Percentiles rank a stretch among this genome's conserved stretches.
Evolutionary conservation across 768 basidiomycete genomes (phyloP).

Genomic region (Rhodotorula kratochvilovae): DNA sequence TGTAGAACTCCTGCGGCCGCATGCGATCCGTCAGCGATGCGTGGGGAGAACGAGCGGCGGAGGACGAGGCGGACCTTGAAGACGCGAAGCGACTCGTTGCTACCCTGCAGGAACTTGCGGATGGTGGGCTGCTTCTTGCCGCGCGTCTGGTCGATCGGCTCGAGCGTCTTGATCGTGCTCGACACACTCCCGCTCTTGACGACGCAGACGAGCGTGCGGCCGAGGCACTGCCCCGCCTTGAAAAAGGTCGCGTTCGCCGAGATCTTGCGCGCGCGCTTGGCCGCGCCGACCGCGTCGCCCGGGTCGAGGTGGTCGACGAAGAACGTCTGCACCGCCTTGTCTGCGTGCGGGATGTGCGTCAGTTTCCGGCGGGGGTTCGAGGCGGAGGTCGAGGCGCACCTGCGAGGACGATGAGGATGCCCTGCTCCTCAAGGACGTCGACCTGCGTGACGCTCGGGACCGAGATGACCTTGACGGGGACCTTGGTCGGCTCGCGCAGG

Average conservation of each 20-base stretch:
- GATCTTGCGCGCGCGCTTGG: slow-evolving; percentile 90
- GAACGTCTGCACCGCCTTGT: slow-evolving; percentile 93
- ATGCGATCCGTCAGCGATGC: neutral
- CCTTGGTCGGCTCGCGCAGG: slow-evolving; percentile 57
- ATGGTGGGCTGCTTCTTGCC: slow-evolving; percentile 59
- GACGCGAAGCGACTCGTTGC: slow-evolving; percentile 84
- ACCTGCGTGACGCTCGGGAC: slow-evolving; percentile 87
- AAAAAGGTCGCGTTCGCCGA: slow-evolving; percentile 96
- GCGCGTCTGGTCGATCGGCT: slow-evolving; percentile 82
- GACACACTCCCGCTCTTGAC: slow-evolving; percentile 95
- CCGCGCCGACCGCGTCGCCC: slow-evolving; percentile 78
- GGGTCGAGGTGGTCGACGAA: slow-evolving; percentile 87
- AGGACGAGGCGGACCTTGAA: slow-evolving; percentile 65
- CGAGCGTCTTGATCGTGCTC: slow-evolving; percentile 86
- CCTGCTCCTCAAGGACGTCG: slow-evolving; percentile 92
- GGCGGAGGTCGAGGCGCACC: slow-evolving; percentile 53
- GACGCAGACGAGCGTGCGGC: slow-evolving; percentile 85
- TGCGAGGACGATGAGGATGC: slow-evolving; percentile 96
- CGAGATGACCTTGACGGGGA: slow-evolving; percentile 80
- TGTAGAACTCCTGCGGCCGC: slow-evolving; percentile 87
- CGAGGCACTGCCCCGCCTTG: slow-evolving; percentile 89
- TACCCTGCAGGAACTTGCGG: slow-evolving; percentile 85
- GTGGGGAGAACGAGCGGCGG: neutral
- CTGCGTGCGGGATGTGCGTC: slow-evolving; percentile 50
- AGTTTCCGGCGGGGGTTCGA: neutral